These are phyloP conservation scores for Pseudoturritis turrita DNA, from an alignment of 345 rosid genomes.

Conservation along the genomic window DNA sequence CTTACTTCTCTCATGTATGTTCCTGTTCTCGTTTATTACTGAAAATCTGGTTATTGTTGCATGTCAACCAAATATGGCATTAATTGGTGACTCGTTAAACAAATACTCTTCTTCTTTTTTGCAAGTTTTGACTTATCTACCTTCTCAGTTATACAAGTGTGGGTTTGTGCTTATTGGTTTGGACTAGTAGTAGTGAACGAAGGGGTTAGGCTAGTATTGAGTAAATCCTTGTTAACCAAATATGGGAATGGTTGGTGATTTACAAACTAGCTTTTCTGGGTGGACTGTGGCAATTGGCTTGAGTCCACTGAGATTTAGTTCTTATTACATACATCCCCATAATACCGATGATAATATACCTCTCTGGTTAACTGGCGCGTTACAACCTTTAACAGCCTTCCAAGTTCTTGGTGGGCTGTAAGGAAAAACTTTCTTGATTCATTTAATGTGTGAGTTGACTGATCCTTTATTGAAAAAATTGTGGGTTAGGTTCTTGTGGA, in stretches of 20 bases:
- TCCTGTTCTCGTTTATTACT: neutral
- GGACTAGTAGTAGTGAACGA: neutral
- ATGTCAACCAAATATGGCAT: neutral
- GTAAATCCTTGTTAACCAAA: neutral
- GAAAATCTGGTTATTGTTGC: neutral
- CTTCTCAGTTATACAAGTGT: neutral
- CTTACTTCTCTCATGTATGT: neutral
- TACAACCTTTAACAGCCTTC: neutral
- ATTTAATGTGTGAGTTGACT: conserved; percentile 7
- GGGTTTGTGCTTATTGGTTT: neutral
- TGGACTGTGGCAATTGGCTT: neutral
- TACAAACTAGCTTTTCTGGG: neutral
- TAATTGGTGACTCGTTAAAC: neutral
- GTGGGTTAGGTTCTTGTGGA: conserved; percentile 84
- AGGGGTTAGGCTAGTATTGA: neutral
- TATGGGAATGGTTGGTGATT: neutral
- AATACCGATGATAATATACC: neutral
- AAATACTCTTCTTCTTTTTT: neutral
- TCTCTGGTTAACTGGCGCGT: neutral
- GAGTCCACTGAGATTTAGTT: neutral
- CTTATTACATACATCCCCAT: neutral
- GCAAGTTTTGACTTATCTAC: neutral
- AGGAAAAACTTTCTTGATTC: neutral
- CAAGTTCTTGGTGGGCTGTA: neutral
- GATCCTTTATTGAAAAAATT: neutral